A percentile compares a stretch with the other conserved stretches of the same genome.
Evolutionary conservation across 371 early-diverging fungal genomes (phyloP).

Genomic region (Lichtheimia ramosa): DNA sequence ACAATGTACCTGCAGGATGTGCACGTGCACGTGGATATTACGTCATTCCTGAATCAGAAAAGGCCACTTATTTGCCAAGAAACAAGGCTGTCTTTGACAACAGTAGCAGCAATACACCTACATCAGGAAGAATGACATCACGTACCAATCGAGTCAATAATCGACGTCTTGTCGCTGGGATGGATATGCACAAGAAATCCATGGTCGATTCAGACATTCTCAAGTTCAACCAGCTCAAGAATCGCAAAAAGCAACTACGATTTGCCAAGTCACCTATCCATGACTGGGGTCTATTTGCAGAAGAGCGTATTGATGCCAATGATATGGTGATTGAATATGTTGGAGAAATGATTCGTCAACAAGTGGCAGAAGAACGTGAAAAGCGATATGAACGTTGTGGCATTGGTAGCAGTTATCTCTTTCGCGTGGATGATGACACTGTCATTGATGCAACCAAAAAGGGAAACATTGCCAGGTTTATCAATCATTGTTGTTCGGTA

Average conservation of each 20-base stretch:
- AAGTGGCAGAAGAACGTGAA: constrained; percentile 95
- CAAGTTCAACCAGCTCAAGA: constrained; percentile 88
- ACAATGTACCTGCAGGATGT: constrained; percentile 57
- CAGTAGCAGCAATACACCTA: constrained; percentile 22
- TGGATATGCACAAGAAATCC: constrained; percentile 48
- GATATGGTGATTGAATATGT: constrained; percentile 99
- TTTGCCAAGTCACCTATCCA: constrained; percentile 93
- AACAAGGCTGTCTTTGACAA: constrained; percentile 46
- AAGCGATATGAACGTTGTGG: constrained; percentile 87
- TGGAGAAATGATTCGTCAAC: constrained; percentile 96
- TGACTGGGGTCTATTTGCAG: constrained; percentile 96
- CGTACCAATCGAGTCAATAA: constrained; percentile 66
- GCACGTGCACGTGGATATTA: constrained; percentile 83
- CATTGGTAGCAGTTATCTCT: constrained; percentile 94
- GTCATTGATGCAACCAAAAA: constrained; percentile 98
- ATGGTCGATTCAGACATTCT: constrained; percentile 66
- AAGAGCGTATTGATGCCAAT: constrained; percentile 84
- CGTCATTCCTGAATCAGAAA: constrained; percentile 63
- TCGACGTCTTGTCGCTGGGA: constrained; percentile 58
- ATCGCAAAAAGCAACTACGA: constrained; percentile 82
- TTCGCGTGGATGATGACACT: constrained; percentile 93
- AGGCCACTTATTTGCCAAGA: constrained; percentile 64
- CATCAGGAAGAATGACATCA: constrained; percentile 43
- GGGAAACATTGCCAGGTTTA: constrained; percentile 97
- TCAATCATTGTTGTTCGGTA: constrained; percentile 97